Evolutionary conservation across 2,329 filamentous ascomycete species (phyloP).

Genomic region (Sporothrix brasiliensis): DNA sequence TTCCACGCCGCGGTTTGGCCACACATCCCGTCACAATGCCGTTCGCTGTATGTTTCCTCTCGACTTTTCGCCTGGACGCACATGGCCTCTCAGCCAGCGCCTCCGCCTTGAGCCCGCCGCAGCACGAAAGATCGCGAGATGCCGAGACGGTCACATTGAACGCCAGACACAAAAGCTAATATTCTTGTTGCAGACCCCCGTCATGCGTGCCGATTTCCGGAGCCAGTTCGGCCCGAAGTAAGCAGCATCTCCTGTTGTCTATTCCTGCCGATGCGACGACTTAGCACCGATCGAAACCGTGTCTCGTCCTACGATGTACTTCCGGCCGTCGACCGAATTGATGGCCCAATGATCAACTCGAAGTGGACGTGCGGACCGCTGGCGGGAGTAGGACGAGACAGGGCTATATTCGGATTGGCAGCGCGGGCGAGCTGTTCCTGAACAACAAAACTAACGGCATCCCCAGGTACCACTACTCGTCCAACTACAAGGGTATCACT

Average conservation of each 20-base stretch:
- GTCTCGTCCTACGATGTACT: background rate
- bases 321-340: background rate
- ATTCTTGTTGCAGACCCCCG: constrained; percentile 48
- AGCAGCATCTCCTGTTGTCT: constrained; percentile 40
- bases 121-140: background rate
- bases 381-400: background rate
- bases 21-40: constrained; percentile 37
- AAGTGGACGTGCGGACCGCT: background rate
- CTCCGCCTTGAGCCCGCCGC: background rate
- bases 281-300: background rate
- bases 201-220: constrained; percentile 56
- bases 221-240: constrained; percentile 70
- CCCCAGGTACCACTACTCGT: constrained; percentile 61
- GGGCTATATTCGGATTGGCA: background rate
- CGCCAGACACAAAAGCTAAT: constrained; percentile 17
- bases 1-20: constrained; percentile 16
- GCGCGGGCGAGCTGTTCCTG: background rate
- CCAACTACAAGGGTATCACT: constrained; percentile 59
- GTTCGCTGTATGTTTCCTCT: constrained; percentile 39
- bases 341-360: background rate
- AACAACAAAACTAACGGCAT: constrained; percentile 8
- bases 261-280: background rate
- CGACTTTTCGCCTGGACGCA: background rate
- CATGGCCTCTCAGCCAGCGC: too few relatives aligned
- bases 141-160: constrained; percentile 8